Evolutionary conservation across 192 early-diverging fungal species (phyloP), one percentile per base, ranked within the genome.

Genomic region (Coemansia sp.): DNA sequence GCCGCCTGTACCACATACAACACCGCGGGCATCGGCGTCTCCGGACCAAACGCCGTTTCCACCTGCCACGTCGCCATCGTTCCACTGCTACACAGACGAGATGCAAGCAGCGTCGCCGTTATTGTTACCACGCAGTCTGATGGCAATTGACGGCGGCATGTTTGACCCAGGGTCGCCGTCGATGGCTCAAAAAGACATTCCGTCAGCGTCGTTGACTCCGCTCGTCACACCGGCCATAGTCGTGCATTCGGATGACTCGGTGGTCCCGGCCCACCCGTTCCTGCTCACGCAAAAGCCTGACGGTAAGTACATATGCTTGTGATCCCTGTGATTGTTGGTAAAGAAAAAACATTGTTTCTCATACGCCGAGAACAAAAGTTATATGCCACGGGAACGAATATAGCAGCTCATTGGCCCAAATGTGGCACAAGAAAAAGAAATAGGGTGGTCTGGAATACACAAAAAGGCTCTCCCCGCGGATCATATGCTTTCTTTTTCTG

Each of bases 11-110:
- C 74, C 74, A 0, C 52, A 70, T 35, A 67, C 74, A 2, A 75
- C 74, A 17, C 74, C 74, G 5, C 54, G 74, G n/a, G 74, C 74
- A 4, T 75, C 74, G 21, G 63, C 56, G 14, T 75, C 74, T 23
- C 74, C 74, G 5, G 74, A 75, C 23, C 59, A 54, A 12, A 75
- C 68, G 60, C 74, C 74, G 11, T 59, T 59, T 31, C 74, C 74
- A 1, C 74, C 74, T 6, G 56, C 68, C 0, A 67, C 74, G 14
- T 75, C 74, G 59, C 74, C 74, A 3, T 66, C 64, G 51, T 62
- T 66, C 45, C 50, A 60, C 12, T 19, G 43, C 9, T 27, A 54
- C 27, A 26, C 19, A 7, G 55, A 56, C 60, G 75, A 69, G 39
- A 23, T 78, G 47, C 70, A 72, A 43, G 65, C 63, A 1, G 76